Conservation (phyloP, 305 asterid genomes). For the Fraxinus floribunda region DNA sequence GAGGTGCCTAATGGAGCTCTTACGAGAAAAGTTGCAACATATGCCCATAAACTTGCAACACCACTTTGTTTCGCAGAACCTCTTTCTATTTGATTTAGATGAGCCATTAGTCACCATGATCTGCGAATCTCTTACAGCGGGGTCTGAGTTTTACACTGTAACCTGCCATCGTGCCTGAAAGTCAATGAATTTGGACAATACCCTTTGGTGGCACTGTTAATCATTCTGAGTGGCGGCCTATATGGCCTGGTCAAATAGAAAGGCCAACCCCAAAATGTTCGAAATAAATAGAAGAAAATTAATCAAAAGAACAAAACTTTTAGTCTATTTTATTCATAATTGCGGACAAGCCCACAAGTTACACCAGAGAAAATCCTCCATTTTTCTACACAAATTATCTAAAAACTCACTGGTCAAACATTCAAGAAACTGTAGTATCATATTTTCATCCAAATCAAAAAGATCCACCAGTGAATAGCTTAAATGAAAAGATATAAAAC, state of each 20-base stretch:
- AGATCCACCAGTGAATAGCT: neutral
- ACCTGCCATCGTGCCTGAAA: neutral
- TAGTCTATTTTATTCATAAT: neutral
- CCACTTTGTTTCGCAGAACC: slow-evolving; percentile 30
- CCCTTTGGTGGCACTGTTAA: neutral
- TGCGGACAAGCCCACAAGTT: neutral
- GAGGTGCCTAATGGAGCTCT: slow-evolving; percentile 28
- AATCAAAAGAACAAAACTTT: neutral
- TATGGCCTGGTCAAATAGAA: neutral
- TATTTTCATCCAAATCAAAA: neutral
- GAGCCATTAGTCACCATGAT: neutral
- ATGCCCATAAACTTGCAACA: slow-evolving; percentile 26
- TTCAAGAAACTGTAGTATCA: neutral
- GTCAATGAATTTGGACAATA: neutral
- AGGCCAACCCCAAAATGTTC: neutral
- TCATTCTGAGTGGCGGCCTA: neutral
- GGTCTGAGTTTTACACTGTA: slow-evolving; percentile 2
- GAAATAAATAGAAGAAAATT: neutral
- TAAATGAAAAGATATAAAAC: neutral
- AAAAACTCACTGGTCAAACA: neutral
- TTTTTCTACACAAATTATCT: neutral
- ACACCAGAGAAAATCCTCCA: neutral
- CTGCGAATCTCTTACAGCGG: neutral
- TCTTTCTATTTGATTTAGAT: slow-evolving; percentile 28
- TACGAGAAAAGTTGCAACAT: slow-evolving; percentile 31